These are phyloP conservation scores for Neurospora tetraspora DNA, from an alignment of 495 filamentous ascomycete genomes.

Conservation along the genomic window DNA sequence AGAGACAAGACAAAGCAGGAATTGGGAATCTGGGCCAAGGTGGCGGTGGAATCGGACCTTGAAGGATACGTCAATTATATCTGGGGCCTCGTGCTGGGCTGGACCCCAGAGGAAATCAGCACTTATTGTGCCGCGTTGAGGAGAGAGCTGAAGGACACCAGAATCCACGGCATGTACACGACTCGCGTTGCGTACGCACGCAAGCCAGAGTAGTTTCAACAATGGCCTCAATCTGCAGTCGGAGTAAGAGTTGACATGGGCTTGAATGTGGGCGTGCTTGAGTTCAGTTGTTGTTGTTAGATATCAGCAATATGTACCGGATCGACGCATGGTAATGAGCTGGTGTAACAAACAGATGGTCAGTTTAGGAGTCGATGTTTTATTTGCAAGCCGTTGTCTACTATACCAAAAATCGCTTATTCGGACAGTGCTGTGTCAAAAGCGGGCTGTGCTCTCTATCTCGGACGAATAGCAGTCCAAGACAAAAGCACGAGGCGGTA, in stretches of 20 bases:
- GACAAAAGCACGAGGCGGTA: neutral
- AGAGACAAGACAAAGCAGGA: conserved; percentile 35
- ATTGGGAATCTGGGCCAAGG: conserved; percentile 26
- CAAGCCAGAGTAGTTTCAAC: conserved; percentile 3
- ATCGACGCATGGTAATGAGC: neutral
- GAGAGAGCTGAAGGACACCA: neutral
- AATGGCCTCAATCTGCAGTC: neutral
- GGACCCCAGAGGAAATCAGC: conserved; percentile 8
- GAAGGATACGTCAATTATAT: conserved; percentile 6
- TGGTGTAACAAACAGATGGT: neutral
- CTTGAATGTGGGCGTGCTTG: neutral
- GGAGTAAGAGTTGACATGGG: neutral
- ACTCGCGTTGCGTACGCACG: conserved; percentile 18
- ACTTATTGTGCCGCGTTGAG: conserved; percentile 2
- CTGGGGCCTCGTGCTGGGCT: conserved; percentile 7
- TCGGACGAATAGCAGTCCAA: neutral
- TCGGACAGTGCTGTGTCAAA: neutral
- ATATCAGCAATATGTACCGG: neutral
- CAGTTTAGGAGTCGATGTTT: neutral
- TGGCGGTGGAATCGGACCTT: conserved; percentile 3
- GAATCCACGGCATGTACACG: neutral
- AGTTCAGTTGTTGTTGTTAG: neutral
- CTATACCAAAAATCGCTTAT: neutral
- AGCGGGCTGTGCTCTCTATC: neutral
- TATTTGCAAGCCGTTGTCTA: neutral